Conservation (phyloP, 257 asterid genomes). For the Salvia miltiorrhiza region DNA sequence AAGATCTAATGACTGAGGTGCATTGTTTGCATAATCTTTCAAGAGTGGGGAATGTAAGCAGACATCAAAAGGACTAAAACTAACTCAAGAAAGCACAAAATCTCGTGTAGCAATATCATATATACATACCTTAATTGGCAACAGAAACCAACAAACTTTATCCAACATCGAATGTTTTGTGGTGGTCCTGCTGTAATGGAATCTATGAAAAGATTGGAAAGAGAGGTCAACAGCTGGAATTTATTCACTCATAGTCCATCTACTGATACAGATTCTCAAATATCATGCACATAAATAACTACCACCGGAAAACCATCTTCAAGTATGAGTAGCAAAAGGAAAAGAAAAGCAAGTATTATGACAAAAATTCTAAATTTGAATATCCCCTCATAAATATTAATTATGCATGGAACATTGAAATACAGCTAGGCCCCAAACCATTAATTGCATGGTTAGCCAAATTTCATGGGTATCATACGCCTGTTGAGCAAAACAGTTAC, state of each 20-base stretch:
- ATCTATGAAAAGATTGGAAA: slow-evolving; percentile 39
- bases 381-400: background rate
- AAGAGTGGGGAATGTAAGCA: background rate
- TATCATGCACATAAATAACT: background rate
- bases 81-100: slow-evolving; percentile 3
- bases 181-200: slow-evolving; percentile 66
- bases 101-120: background rate
- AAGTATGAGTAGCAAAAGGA: slow-evolving; percentile 8
- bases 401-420: background rate
- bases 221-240: slow-evolving; percentile 20
- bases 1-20: background rate
- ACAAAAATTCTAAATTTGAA: background rate
- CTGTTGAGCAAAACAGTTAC: background rate
- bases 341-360: background rate
- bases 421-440: background rate
- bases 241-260: slow-evolving; percentile 4
- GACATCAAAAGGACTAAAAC: background rate
- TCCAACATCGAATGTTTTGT: slow-evolving; percentile 74
- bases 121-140: slow-evolving; percentile 62
- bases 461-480: background rate
- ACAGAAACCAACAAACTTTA: slow-evolving; percentile 45
- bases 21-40: background rate
- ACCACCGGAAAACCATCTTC: background rate
- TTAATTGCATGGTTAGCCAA: background rate
- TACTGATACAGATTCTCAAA: background rate